phyloP scores from a whole-genome alignment of 139 green algal species.

The Tetraselmis chui region DNA sequence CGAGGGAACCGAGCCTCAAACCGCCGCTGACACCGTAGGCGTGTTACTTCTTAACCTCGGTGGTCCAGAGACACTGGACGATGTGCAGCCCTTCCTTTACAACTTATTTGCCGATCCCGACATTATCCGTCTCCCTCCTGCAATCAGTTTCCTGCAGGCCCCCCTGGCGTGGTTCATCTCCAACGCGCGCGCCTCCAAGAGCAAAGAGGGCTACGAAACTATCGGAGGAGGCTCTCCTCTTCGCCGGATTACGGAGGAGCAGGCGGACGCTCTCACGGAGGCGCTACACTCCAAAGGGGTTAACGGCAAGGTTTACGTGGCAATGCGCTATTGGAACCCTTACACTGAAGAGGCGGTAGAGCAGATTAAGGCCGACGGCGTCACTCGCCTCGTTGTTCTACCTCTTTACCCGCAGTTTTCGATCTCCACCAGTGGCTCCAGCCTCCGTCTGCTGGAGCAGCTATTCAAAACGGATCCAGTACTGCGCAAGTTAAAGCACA shows the following conservation, averaged over 20 bases:
- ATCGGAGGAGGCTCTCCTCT: slow-evolving; percentile 95
- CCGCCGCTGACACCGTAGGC: slow-evolving; percentile 56
- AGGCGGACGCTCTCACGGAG: slow-evolving; percentile 66
- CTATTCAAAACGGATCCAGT: slow-evolving; percentile 51
- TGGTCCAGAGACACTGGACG: slow-evolving; percentile 89
- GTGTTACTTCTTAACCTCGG: slow-evolving; percentile 97
- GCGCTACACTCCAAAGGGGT: slow-evolving; percentile 40
- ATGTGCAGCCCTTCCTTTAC: slow-evolving; percentile 98
- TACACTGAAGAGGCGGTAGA: slow-evolving; percentile 95
- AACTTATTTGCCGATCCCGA: slow-evolving; percentile 98
- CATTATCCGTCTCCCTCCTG: slow-evolving; percentile 73
- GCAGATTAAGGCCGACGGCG: slow-evolving; percentile 79
- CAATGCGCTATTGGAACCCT: slow-evolving; percentile 98
- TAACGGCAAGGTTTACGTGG: slow-evolving; percentile 81
- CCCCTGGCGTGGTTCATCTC: slow-evolving; percentile 78
- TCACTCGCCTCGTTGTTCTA: slow-evolving; percentile 83
- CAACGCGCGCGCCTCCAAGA: slow-evolving; percentile 80
- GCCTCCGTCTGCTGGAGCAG: slow-evolving; percentile 82
- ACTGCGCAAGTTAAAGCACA: slow-evolving; percentile 64
- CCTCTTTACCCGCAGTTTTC: slow-evolving; percentile 96
- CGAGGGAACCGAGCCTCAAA: background rate
- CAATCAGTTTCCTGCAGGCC: slow-evolving; percentile 71
- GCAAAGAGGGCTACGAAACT: slow-evolving; percentile 76
- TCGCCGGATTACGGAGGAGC: slow-evolving; percentile 88
- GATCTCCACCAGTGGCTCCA: slow-evolving; percentile 88